Evolutionary conservation across 768 basidiomycete genomes (phyloP).

Genomic region (Lactifluus rugatus): DNA sequence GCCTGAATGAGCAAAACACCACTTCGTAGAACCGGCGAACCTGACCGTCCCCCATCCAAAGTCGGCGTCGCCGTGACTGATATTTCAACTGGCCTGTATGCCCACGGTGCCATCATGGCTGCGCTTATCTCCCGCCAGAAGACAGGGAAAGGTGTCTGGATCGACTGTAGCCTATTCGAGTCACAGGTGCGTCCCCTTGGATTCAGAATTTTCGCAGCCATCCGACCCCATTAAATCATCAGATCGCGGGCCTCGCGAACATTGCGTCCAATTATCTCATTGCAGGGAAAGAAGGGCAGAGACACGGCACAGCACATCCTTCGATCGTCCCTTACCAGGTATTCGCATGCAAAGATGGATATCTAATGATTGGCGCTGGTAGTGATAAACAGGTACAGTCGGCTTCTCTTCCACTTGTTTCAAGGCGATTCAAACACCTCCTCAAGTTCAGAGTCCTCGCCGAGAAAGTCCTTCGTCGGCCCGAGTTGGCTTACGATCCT

Average conservation of each 20-base stretch:
- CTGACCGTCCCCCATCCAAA: slow-evolving; percentile 77
- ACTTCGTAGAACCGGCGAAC: slow-evolving; percentile 68
- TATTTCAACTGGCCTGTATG: slow-evolving; percentile 79
- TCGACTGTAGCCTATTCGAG: slow-evolving; percentile 90
- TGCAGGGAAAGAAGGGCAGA: slow-evolving; percentile 66
- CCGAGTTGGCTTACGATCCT: slow-evolving; percentile 48
- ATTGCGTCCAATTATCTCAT: slow-evolving; percentile 92
- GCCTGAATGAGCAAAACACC: slow-evolving; percentile 12
- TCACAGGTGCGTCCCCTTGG: slow-evolving; percentile 49
- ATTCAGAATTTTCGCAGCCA: background rate
- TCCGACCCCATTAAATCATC: slow-evolving; percentile 25
- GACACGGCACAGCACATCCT: slow-evolving; percentile 91
- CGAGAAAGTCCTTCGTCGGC: slow-evolving; percentile 49
- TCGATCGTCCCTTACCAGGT: slow-evolving; percentile 92
- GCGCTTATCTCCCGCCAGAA: slow-evolving; percentile 71
- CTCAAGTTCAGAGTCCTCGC: slow-evolving; percentile 62
- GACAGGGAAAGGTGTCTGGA: slow-evolving; percentile 83
- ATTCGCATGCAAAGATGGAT: slow-evolving; percentile 80
- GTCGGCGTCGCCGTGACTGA: slow-evolving; percentile 95
- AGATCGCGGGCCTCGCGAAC: slow-evolving; percentile 88
- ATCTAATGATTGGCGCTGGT: slow-evolving; percentile 88
- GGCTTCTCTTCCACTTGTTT: background rate
- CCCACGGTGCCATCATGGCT: slow-evolving; percentile 89
- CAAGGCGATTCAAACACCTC: background rate
- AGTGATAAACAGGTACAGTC: slow-evolving; percentile 68